Evolutionary conservation across 345 rosid species (phyloP), one percentile per base, ranked within the genome.

Genomic region (Arabis alpina): DNA sequence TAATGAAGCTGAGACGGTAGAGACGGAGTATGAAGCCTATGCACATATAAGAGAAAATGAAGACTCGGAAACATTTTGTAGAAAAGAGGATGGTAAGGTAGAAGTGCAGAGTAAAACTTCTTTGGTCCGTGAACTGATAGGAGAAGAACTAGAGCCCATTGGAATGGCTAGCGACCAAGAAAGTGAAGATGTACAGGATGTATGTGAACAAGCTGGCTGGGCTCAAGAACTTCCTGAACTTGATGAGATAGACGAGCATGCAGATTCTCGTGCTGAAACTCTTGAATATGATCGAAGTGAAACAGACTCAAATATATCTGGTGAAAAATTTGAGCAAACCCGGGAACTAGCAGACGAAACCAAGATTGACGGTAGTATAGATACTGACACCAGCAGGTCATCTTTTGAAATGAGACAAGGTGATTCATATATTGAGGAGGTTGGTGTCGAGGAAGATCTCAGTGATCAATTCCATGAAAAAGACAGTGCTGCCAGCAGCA

Each of bases 131-230:
- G 60, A 80, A 72, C 83, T 79, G 48, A 78, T 60, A 62, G 81
- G 61, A 70, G 76, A 74, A 67, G 82, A 78, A 55, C 68, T 80
- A 54, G 68, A 70, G 58, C 69, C 68, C 71, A 76, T 8, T 73
- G 85, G 72, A 80, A 59, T 70, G 76, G 78, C 41, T 59, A 73
- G 74, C 61, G 73, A 65, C 64, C 25, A 40, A 66, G 87, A 75
- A 62, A 77, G 68, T 54, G 75, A 63, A 68, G 79, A 73, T 65
- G 71, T 58, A 1, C 66, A 53, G 7, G 77, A 79, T 71, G 78
- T 56, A 52, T 59, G 59, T 79, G 87, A 83, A 64, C 70, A 70
- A 63, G 67, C 75, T 73, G 75, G 61, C 47, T 66, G 81, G 64
- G 69, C 71, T 53, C 77, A 81, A 54, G 77, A 64, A 76, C 40